Evolutionary conservation across 345 rosid genomes (phyloP), one percentile per base, ranked within the genome.

Genomic region (Populus deltoides): DNA sequence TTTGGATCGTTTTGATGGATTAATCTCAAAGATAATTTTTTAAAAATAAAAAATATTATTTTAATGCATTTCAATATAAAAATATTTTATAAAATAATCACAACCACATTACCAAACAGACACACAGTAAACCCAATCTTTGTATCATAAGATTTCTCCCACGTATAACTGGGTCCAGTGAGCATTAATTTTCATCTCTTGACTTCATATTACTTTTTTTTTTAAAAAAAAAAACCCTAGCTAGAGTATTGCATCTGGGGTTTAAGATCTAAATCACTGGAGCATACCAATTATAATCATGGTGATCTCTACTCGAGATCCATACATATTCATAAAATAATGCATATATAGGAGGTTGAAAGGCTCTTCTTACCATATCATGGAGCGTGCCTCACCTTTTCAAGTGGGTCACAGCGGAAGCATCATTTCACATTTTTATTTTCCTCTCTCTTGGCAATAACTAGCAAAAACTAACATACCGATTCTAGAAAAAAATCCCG

Each of bases 301-400:
- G 63, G 9, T 35, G 71, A 75, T 68, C 68, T 68, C 18, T 31
- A 75, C 43, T 20, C 22, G 63, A 33, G 41, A 51, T 75, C 53
- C 62, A 45, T 7, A 69, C 31, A 57, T 17, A 62, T 57, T 47
- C 65, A 59, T 55, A 45, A 75, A 80, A 72, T 74, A n/a, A 9
- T 45, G 24, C 20, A 51, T 67, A 73, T 71, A 68, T 12, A 31
- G 74, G 69, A 71, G 71, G 11, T 55, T 76, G 88, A 85, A 67
- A 75, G 77, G 68, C 65, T 80, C 79, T 75, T 47, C 84, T 81
- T 75, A 87, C 85, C 90, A 75, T 27, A 47, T 35, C 29, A 47
- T 47, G 51, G 73, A 75, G 81, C 74, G 72, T 73, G 80, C 63
- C 71, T 51, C 9, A 36, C 63, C 77, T 57, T 43, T 73, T 27